Evolutionary conservation across 306 rosid species (phyloP), one percentile per base, ranked within the genome.

Genomic region (Geum urbanum): DNA sequence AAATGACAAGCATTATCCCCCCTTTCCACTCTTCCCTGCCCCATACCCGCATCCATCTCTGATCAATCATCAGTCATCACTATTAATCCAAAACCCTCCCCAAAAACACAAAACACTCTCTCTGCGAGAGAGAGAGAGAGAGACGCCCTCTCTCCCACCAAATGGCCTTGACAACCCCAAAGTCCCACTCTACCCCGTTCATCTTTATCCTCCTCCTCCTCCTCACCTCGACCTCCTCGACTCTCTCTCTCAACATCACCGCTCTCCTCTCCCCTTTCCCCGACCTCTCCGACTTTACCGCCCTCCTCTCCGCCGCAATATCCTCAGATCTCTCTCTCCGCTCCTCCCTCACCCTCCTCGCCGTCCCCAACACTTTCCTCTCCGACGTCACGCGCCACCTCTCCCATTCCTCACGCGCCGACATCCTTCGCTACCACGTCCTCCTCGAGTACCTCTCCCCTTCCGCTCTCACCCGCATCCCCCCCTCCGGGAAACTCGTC

Each of bases 361-460:
- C 85, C 80, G 95, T 95, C 77, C 97, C 99, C 0, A 95, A 95
- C 66, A 6, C 85, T 8, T 77, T 62, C 75, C 84, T 95, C 62
- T 74, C 77, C 61, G 84, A 73, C 35, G 83, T 86, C 86, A 84
- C 86, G 73, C 86, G 69, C 81, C 91, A 73, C 53, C 83, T 88
- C 76, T 65, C 96, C 7, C 70, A 86, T 1, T 67, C 88, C 54
- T 77, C 89, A 56, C 85, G 91, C 49, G 78, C 91, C 66, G 97
- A 91, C 60, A 72, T 95, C 82, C 88, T 95, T 78, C 99, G 99
- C 77, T 91, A 91, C 85, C 96, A 95, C 66, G 85, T 95, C 65
- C 99, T 95, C 74, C 96, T 91, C 46, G 85, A 89, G 18, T 91
- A 86, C 86, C 76, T 91, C 77, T 84, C 99, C 58, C 78, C 72